Conservation (phyloP, 2,329 filamentous ascomycete genomes). For the Chaetomium globosum region DNA sequence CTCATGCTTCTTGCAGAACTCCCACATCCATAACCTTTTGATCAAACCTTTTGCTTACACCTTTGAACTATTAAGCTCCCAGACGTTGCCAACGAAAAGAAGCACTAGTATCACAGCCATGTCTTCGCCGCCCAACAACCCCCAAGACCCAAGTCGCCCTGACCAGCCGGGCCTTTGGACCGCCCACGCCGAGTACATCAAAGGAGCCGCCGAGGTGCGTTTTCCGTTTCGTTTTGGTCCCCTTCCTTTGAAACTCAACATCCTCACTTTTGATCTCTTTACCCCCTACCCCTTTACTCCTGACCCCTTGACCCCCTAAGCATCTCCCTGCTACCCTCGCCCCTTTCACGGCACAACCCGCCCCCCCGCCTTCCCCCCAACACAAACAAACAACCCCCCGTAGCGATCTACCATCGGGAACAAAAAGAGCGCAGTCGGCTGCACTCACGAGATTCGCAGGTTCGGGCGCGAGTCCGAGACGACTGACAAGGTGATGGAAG, state of each 20-base stretch:
- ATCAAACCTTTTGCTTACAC: background rate
- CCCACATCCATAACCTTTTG: background rate
- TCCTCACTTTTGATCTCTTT: background rate
- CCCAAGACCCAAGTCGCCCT: slow-evolving; percentile 20
- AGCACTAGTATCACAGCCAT: slow-evolving; percentile 28
- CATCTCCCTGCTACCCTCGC: no score
- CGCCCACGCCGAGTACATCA: slow-evolving; percentile 68
- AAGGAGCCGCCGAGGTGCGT: slow-evolving; percentile 66
- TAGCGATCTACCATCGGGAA: no score
- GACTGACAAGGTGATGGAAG: no score
- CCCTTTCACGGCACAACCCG: no score
- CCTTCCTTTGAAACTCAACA: background rate
- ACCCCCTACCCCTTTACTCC: no score
- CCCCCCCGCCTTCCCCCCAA: no score
- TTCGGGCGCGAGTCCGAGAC: slow-evolving; percentile 65
- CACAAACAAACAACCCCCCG: no score
- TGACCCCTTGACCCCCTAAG: background rate
- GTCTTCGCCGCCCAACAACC: slow-evolving; percentile 34
- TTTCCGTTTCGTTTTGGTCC: background rate
- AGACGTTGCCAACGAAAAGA: background rate
- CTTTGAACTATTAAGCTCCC: background rate
- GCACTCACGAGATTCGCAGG: no score
- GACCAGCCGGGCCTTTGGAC: slow-evolving; percentile 58
- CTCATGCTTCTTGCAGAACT: background rate
- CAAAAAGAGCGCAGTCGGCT: no score